Percentiles rank a stretch among this genome's conserved stretches.
Evolutionary conservation across 108 stramenopile genomes (phyloP).

Genomic region (Phaeodactylum tricornutum): DNA sequence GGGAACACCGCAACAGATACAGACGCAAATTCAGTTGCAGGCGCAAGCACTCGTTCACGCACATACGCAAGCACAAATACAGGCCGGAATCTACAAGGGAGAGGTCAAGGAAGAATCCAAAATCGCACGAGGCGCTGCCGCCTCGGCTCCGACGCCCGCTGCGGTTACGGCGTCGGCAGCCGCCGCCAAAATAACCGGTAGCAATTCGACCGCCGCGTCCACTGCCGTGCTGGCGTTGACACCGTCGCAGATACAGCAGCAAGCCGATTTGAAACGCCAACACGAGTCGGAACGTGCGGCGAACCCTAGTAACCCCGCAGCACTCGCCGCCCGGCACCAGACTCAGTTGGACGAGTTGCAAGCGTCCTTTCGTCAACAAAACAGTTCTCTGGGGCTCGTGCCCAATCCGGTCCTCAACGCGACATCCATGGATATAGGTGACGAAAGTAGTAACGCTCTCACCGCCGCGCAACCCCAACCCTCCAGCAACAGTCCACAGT

Average conservation of each 20-base stretch:
- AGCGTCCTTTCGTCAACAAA: constrained; percentile 11
- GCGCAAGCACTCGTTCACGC: constrained; percentile 70
- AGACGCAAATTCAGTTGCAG: constrained; percentile 76
- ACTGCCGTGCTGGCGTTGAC: neutral
- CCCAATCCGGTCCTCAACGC: neutral
- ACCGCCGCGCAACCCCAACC: constrained; percentile 12
- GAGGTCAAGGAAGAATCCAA: constrained; percentile 9
- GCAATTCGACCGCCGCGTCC: neutral
- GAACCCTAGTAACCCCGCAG: neutral
- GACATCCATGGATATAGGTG: neutral
- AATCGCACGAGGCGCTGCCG: constrained; percentile 5
- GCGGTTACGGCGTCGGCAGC: neutral
- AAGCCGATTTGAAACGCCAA: too few species aligned
- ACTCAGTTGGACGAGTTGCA: constrained; percentile 6
- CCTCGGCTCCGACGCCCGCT: constrained; percentile 13
- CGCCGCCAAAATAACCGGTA: neutral
- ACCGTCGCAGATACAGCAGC: constrained; percentile 4
- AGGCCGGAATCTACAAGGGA: constrained; percentile 68
- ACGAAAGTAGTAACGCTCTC: neutral
- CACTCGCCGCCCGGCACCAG: neutral
- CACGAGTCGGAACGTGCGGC: neutral
- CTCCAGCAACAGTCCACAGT: constrained; percentile 47
- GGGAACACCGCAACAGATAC: constrained; percentile 55
- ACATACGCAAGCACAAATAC: constrained; percentile 78
- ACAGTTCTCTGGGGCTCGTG: constrained; percentile 4